These are phyloP conservation scores for Lipomyces chichibuensis DNA, from an alignment of 805 yeast species.

Conservation along the genomic window DNA sequence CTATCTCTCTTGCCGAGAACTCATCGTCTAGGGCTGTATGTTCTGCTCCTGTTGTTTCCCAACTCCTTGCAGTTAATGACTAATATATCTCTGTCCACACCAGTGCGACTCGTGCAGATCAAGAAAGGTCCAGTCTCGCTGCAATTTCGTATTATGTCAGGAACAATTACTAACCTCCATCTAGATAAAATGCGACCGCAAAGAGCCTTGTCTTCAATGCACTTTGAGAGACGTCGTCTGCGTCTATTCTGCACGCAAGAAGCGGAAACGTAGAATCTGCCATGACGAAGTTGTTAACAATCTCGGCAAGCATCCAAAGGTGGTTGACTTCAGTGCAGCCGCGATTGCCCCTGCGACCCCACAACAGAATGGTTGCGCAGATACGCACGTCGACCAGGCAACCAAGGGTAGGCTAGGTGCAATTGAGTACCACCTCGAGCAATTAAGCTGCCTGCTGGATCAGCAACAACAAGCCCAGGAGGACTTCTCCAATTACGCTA, in stretches of 20 bases:
- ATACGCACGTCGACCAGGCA: not conserved
- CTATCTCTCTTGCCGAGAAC: conserved; percentile 8
- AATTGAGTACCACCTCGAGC: conserved; percentile 28
- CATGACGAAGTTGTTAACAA: not conserved
- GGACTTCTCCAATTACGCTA: not conserved
- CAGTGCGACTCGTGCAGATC: conserved; percentile 32
- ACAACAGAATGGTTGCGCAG: not conserved
- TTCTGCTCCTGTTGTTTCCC: not conserved
- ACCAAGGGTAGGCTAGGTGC: conserved; percentile 5
- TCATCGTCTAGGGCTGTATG: conserved; percentile 23
- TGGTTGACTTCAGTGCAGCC: not conserved
- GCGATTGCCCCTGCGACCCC: not conserved
- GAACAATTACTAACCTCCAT: too few species aligned
- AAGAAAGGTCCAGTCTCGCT: conserved; percentile 8
- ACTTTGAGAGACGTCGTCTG: conserved; percentile 28
- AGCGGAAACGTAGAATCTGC: conserved; percentile 23
- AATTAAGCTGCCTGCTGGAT: conserved; percentile 18
- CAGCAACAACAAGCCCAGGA: conserved; percentile 6
- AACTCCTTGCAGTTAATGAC: too few species aligned
- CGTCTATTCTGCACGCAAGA: conserved; percentile 30
- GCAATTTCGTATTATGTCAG: not conserved
- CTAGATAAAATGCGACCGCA: conserved; percentile 30
- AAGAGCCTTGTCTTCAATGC: conserved; percentile 31
- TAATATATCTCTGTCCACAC: not conserved
- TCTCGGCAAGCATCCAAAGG: not conserved